Conservation (phyloP, 169 alveolate genomes). For the Perkinsus olseni region DNA sequence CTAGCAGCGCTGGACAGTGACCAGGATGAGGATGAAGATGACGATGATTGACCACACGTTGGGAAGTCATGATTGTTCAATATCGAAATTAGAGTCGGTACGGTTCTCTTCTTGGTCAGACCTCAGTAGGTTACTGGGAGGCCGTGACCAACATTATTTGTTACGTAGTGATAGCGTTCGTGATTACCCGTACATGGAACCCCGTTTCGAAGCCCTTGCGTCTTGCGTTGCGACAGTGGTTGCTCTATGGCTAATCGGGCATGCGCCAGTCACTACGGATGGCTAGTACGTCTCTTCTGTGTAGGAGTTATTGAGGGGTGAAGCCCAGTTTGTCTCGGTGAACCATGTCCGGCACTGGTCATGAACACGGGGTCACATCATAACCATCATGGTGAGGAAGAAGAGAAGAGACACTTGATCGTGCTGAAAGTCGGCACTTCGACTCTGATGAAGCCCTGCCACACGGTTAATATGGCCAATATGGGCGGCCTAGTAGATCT, state of each 20-base stretch:
- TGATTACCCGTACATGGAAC: background rate
- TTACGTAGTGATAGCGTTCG: background rate
- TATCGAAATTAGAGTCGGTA: background rate
- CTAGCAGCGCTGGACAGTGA: background rate
- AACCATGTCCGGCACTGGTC: background rate
- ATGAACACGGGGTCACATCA: background rate
- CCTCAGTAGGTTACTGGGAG: background rate
- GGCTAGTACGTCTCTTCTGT: too few relatives aligned
- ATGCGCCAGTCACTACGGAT: too few relatives aligned
- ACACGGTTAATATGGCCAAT: constrained; percentile 24
- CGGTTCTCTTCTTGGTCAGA: background rate
- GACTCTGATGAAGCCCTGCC: constrained; percentile 25
- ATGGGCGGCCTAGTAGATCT: constrained; percentile 36
- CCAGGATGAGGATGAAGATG: background rate
- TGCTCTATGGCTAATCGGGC: too few relatives aligned
- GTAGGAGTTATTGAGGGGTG: too few relatives aligned
- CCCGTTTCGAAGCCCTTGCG: background rate
- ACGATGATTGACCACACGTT: background rate
- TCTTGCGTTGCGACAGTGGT: too few relatives aligned
- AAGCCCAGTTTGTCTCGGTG: too few relatives aligned
- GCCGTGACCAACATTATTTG: background rate
- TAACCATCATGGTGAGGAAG: background rate
- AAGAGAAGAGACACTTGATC: constrained; percentile 24
- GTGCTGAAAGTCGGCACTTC: constrained; percentile 37
- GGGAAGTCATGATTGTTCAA: background rate